Percentiles rank a stretch among this genome's conserved stretches.
Conservation (phyloP, 2,329 filamentous ascomycete species). For the Trichoderma koningiopsis region DNA sequence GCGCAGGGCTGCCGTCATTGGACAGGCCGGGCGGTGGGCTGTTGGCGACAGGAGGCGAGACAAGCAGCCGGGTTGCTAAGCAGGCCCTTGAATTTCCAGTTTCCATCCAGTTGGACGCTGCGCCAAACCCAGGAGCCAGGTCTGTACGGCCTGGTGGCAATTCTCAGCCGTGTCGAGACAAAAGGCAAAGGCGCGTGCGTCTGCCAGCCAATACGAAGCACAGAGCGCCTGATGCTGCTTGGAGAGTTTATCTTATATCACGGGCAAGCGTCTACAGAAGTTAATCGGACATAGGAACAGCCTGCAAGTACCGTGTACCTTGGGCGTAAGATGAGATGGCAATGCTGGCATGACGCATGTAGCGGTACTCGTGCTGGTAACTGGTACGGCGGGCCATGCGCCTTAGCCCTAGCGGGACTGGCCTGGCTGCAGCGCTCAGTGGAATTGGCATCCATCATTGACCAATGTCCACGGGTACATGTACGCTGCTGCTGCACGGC, state of each 20-base stretch:
- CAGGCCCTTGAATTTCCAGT: slow-evolving; percentile 23
- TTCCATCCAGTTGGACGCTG: background rate
- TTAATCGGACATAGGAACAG: background rate
- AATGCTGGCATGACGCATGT: background rate
- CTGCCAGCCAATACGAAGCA: background rate
- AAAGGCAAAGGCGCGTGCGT: background rate
- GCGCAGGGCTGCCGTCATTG: slow-evolving; percentile 4
- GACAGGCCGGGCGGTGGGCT: background rate
- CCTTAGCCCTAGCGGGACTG: background rate
- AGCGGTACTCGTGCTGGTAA: background rate
- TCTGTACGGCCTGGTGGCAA: background rate
- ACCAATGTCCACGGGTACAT: too few species aligned
- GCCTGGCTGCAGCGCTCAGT: background rate
- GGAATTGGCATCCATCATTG: background rate
- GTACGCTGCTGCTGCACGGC: too few species aligned
- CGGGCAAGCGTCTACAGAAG: background rate
- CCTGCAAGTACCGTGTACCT: background rate
- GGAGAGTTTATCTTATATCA: background rate
- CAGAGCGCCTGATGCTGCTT: background rate
- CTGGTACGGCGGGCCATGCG: background rate
- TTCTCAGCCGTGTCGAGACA: background rate
- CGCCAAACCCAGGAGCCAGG: slow-evolving; percentile 3
- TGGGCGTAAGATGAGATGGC: background rate
- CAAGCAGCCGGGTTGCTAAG: slow-evolving; percentile 16
- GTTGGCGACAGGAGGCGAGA: slow-evolving; percentile 23